Base-by-base conservation (phyloP, 2,329 filamentous ascomycete genomes). In the Epichloe bromicola region DNA sequence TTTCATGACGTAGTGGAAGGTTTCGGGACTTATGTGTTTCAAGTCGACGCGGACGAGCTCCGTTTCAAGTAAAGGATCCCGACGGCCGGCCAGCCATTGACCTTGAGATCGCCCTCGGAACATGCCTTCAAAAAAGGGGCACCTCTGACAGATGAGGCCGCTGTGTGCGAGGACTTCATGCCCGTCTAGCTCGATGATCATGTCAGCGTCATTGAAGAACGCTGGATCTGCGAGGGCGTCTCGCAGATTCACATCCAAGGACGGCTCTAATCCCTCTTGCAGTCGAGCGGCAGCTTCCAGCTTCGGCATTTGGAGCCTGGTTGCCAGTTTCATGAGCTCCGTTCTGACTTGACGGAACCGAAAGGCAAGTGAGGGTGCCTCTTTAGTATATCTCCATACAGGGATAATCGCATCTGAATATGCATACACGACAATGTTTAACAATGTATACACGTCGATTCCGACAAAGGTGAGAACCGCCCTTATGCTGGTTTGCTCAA, bases 91-190 rank as follows among this genome's bases (percentile, higher is more conserved):
- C 19, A 98, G 74, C 93, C 93, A 98, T 58, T 79, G 79, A 1
- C 93, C 93, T 40, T 78, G 77, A 7, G 93, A 88, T 42, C 88
- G 83, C n/a, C 93, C 93, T 58, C 87, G 76, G 65, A 96, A 97
- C 42, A 98, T 74, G 1, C 86, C 86, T 55, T 91, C 75, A 57
- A 98, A 74, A 96, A 96, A 98, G 0, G 88, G 89, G 59, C 90
- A 96, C 57, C 93, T 76, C 60, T 84, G 82, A 57, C 88, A 90
- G 37, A 96, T 65, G 3, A 97, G 67, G 4, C 82, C 74, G 56
- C 88, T 91, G 60, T 98, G 93, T 1, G 85, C 83, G 14, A 73
- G 70, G 36, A 89, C 69, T 30, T 83, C 83, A n/a, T 79, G 78
- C 20, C 83, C 85, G 53, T 86, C 80, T 11, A 97, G 74, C 57